Conservation (phyloP, 1,284 basidiomycete species). For the Sphaerobolus stellatus region DNA sequence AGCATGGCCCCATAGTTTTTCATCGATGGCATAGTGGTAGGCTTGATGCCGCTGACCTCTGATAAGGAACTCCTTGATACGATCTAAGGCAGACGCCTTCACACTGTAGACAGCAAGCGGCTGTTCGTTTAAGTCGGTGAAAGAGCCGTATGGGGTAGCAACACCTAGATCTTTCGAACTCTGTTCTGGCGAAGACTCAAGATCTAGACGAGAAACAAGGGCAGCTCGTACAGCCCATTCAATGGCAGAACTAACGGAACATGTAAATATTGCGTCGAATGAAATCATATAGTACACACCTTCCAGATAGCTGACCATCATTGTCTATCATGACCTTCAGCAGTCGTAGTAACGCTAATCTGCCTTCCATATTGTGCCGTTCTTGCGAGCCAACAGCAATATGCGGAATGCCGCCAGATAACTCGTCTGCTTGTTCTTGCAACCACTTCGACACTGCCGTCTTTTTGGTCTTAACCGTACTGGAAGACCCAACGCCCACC, state of each 20-base stretch:
- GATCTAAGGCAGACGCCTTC: constrained; percentile 64
- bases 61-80: constrained; percentile 76
- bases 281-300: constrained; percentile 45
- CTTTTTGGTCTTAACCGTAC: constrained; percentile 77
- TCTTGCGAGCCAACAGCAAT: constrained; percentile 53
- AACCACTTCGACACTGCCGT: constrained; percentile 77
- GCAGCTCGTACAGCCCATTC: constrained; percentile 65
- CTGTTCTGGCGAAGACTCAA: constrained; percentile 11
- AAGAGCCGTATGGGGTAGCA: constrained; percentile 14
- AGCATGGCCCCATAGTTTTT: constrained; percentile 94
- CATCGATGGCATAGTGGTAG: constrained; percentile 84
- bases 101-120: constrained; percentile 38
- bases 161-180: constrained; percentile 5
- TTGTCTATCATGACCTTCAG: constrained; percentile 81
- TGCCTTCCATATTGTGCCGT: constrained; percentile 69
- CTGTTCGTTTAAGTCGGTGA: constrained; percentile 30
- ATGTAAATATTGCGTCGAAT: not conserved
- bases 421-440: constrained; percentile 70
- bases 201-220: constrained; percentile 56
- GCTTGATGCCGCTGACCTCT: constrained; percentile 86
- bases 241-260: constrained; percentile 55
- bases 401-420: constrained; percentile 75
- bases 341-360: constrained; percentile 71
- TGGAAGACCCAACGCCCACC: constrained; percentile 29
- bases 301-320: constrained; percentile 82